Evolutionary conservation across 1,284 basidiomycete species (phyloP).

Genomic region (Microbotryomycetes sp.): DNA sequence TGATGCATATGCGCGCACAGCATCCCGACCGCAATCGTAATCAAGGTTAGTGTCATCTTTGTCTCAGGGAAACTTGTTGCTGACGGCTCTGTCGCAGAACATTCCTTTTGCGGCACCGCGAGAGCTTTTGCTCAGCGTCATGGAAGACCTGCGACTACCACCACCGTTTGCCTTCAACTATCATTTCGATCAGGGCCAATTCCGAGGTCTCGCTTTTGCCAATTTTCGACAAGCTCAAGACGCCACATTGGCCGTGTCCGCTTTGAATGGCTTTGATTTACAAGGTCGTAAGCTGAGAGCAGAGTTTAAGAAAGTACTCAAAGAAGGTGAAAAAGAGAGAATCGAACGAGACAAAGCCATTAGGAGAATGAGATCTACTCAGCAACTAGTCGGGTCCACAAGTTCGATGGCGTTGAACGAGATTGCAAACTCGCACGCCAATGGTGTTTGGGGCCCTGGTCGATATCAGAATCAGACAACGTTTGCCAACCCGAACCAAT

Average conservation of each 20-base stretch:
- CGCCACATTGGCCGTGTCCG: slow-evolving; percentile 90
- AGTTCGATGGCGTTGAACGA: too few relatives aligned
- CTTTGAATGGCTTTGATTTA: slow-evolving; percentile 64
- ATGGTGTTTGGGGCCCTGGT: not conserved
- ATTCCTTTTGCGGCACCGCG: slow-evolving; percentile 97
- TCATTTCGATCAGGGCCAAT: slow-evolving; percentile 90
- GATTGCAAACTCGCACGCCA: not conserved
- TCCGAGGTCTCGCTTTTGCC: slow-evolving; percentile 96
- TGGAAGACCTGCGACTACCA: slow-evolving; percentile 88
- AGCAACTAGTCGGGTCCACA: slow-evolving; percentile 22
- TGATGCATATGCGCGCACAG: slow-evolving; percentile 49
- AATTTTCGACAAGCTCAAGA: slow-evolving; percentile 90
- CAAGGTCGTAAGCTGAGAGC: slow-evolving; percentile 97
- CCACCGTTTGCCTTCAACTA: slow-evolving; percentile 99
- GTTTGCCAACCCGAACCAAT: not conserved
- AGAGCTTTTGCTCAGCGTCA: slow-evolving; percentile 91
- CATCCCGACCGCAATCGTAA: slow-evolving; percentile 98
- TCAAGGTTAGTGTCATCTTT: slow-evolving; percentile 53
- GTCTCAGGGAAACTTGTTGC: not conserved
- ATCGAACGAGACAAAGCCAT: slow-evolving; percentile 99
- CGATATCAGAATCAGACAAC: too few relatives aligned
- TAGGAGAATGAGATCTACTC: slow-evolving; percentile 70
- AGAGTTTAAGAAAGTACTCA: slow-evolving; percentile 98
- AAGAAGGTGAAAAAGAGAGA: slow-evolving; percentile 97
- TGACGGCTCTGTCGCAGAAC: slow-evolving; percentile 49